A percentile compares a stretch with the other conserved stretches of the same genome.
phyloP scores from a whole-genome alignment of 441 rosid genomes.

The Sinapis alba region DNA sequence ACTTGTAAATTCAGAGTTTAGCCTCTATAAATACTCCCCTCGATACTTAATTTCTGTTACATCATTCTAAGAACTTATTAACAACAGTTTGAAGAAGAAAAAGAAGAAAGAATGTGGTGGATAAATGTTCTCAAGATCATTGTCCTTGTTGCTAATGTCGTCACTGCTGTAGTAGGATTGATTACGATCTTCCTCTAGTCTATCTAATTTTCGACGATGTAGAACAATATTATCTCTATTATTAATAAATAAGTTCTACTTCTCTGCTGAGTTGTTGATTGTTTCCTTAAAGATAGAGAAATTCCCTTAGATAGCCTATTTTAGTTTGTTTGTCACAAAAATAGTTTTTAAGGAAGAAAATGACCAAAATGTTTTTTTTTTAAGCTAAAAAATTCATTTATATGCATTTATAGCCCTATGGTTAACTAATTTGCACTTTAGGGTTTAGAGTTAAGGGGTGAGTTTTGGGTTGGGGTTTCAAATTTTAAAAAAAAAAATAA shows the following conservation, averaged over 20 bases:
- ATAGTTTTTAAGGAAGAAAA: no score
- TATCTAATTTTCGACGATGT: background rate
- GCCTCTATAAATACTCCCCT: background rate
- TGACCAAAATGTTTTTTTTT: no score
- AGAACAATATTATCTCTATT: background rate
- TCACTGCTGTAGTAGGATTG: background rate
- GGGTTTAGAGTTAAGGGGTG: no score
- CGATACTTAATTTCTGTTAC: background rate
- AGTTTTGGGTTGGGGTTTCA: no score
- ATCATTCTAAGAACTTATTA: background rate
- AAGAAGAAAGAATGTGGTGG: background rate
- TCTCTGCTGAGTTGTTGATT: background rate
- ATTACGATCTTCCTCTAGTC: background rate
- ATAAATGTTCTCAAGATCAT: background rate
- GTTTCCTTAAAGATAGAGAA: background rate
- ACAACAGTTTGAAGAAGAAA: background rate
- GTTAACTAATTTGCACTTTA: no score
- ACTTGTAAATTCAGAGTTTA: background rate
- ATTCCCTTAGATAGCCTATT: no score
- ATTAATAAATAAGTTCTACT: background rate
- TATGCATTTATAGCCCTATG: no score
- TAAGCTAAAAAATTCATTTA: no score
- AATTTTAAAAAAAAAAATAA: no score
- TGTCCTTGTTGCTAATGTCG: background rate
- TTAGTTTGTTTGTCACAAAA: no score